Evolutionary conservation across 257 asterid species (phyloP).

Genomic region (Echium plantagineum): DNA sequence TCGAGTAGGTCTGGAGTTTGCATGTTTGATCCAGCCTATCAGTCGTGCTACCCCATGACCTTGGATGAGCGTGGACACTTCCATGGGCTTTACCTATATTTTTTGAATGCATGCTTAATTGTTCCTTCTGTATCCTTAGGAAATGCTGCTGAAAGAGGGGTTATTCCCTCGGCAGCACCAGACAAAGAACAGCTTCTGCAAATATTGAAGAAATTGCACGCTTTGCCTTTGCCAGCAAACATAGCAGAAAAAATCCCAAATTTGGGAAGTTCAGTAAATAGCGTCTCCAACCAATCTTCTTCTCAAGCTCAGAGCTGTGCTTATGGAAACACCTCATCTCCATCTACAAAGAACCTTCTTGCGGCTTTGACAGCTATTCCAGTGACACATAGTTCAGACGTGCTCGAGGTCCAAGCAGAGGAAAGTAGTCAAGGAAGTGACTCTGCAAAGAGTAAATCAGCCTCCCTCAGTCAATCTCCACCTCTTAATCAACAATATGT

Average conservation of each 20-base stretch:
- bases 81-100: not conserved
- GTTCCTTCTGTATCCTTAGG: conserved; percentile 22
- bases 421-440: conserved; percentile 50
- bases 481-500: conserved; percentile 24
- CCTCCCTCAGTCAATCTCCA: conserved; percentile 27
- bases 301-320: conserved; percentile 25
- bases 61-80: not conserved
- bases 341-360: conserved; percentile 65
- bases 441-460: conserved; percentile 58
- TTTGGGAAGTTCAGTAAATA: conserved; percentile 22
- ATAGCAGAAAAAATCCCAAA: conserved; percentile 29
- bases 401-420: conserved; percentile 33
- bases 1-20: not conserved
- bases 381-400: conserved; percentile 22
- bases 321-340: conserved; percentile 26
- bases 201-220: conserved; percentile 45
- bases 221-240: conserved; percentile 45
- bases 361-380: conserved; percentile 51
- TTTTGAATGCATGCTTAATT: not conserved
- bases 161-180: conserved; percentile 26
- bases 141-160: conserved; percentile 28
- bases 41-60: not conserved
- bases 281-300: conserved; percentile 18
- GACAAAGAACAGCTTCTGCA: conserved; percentile 58
- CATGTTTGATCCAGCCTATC: not conserved